Evolutionary conservation across 257 asterid species (phyloP), one percentile per base, ranked within the genome.

Genomic region (Solanum chmielewskii): DNA sequence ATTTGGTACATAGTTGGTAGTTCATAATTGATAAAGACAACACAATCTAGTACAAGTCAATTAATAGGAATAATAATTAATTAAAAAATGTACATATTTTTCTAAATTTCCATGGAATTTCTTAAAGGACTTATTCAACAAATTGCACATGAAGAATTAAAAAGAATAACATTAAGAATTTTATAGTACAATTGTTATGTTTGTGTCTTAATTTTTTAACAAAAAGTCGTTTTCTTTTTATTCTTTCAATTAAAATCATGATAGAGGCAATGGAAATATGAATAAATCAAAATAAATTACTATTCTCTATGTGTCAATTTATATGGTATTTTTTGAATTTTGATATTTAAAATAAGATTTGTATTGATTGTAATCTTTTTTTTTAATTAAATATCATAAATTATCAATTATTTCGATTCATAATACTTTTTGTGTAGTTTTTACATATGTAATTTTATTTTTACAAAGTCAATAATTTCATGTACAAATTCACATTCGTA

Each of bases 401-500:
- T 44, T 44, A 44, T 10, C 15, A 44, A 52, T 1, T 52, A 52
- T 52, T 52, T 16, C 3, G n/a, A 52, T 16, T 52, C 1, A 2
- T 6, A 52, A 4, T 18, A 52, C n/a, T 3, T 52, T 16, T 52
- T 52, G 3, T 3, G 1, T 18, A 8, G n/a, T 18, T 47, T 47
- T 47, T 47, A 47, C 5, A 18, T 52, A 18, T 37, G 39, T 18
- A 56, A 56, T 18, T 20, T 56, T 56, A 18, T 20, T 20, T 56
- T 7, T 18, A 56, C 1, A 56, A 56, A 0, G 1, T 56, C 1
- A 0, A 56, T 18, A 56, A 2, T 18, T 56, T 3, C 11, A 3
- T 7, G 5, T 56, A 7, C n/a, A 20, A 56, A 7, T 56, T 56
- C n/a, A 56, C 64, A 20, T 18, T 0, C 0, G 0, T 7, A 56